Evolutionary conservation across 345 rosid species (phyloP), one percentile per base, ranked within the genome.

Genomic region (Mallotus nudiflorus): DNA sequence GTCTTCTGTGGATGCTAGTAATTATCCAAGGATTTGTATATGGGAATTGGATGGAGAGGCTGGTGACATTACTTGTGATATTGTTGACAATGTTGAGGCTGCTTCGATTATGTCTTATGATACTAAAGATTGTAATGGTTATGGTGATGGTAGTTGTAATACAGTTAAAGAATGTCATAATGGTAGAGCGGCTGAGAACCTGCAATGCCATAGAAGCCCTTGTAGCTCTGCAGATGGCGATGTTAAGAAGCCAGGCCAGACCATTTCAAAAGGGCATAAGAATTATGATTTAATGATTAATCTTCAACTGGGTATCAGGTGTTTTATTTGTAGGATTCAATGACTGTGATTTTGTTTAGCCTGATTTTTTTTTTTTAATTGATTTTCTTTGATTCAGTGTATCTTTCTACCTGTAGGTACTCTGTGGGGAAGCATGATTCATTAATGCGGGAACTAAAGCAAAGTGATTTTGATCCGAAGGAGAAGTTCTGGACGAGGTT

Each of bases 21-120:
- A 79, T 72, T 84, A 85, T 33, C 97, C 97, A 0, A 81, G 94
- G 80, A 92, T 96, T 51, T 96, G 99, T 56, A 73, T 69, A 9
- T 82, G 88, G 51, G 91, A 82, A n/a, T 70, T 80, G 70, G 88
- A 85, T 67, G 91, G 87, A 1, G 80, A 71, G 63, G 81, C 79
- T 15, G 80, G 77, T 12, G 87, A 96, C 77, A 96, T 96, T n/a
- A 96, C 99, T 18, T 96, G 99, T 67, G 99, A 96, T 62, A 91
- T 96, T 14, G 82, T 95, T 62, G 93, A 92, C 70, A 90, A 86
- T 83, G 86, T 87, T 68, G 85, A 83, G 74, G 94, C 69, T 16
- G 40, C 97, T 16, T 85, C 91, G 0, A 78, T 61, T 14, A 62
- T 86, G 84, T 76, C 89, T 28, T 89, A 80, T 65, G 55, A 16